Evolutionary conservation across 768 basidiomycete species (phyloP).

Genomic region (Leccinum subgranulosum): DNA sequence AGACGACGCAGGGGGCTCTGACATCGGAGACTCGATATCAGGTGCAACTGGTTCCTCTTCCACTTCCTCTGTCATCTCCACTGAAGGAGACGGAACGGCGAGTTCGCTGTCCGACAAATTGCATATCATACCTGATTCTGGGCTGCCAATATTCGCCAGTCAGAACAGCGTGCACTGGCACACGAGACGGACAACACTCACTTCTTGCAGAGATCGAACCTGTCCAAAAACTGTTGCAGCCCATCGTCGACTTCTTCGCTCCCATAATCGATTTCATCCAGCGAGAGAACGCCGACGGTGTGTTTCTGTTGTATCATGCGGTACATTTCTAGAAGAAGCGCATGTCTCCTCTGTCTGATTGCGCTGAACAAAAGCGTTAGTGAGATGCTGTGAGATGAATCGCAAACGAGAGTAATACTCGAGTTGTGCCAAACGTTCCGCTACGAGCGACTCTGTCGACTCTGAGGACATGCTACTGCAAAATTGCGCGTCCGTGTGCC

Average conservation of each 20-base stretch:
- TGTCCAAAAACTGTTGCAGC: slow-evolving; percentile 50
- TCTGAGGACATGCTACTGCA: slow-evolving; percentile 21
- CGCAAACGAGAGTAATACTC: slow-evolving; percentile 16
- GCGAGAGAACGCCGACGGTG: slow-evolving; percentile 37
- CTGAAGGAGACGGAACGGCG: slow-evolving; percentile 17
- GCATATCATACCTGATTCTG: slow-evolving; percentile 39
- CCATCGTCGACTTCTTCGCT: slow-evolving; percentile 35
- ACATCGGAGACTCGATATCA: slow-evolving; percentile 32
- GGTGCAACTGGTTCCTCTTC: slow-evolving; percentile 9
- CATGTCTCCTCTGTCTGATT: slow-evolving; percentile 65
- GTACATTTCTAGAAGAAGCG: slow-evolving; percentile 69
- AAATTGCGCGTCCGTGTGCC: slow-evolving; percentile 1
- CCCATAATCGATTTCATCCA: slow-evolving; percentile 35
- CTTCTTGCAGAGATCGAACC: slow-evolving; percentile 53
- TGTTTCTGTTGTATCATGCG: slow-evolving; percentile 56
- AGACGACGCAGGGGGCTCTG: slow-evolving; percentile 32
- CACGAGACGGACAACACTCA: slow-evolving; percentile 31
- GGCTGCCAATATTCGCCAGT: slow-evolving; percentile 27
- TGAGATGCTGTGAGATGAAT: background rate
- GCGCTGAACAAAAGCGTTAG: slow-evolving; percentile 37
- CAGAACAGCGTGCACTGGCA: slow-evolving; percentile 4
- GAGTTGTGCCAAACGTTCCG: slow-evolving; percentile 35
- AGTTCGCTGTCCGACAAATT: slow-evolving; percentile 35
- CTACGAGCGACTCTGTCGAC: slow-evolving; percentile 35
- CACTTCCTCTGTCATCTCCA: slow-evolving; percentile 5